Conservation (phyloP, 2,329 filamentous ascomycete genomes). For the Beauveria brongniartii region DNA sequence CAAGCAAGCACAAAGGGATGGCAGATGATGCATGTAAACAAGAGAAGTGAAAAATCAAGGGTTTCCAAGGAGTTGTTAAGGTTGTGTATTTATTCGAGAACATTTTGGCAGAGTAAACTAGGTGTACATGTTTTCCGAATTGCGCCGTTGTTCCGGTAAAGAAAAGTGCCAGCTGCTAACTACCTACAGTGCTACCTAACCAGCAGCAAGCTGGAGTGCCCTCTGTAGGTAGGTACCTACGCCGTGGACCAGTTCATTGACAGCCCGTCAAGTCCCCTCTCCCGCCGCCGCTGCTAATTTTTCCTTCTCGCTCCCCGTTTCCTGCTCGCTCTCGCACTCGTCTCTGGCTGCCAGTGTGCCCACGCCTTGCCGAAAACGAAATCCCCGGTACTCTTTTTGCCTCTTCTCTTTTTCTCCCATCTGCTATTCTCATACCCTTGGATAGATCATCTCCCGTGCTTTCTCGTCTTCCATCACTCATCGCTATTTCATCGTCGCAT, state of each 20-base stretch:
- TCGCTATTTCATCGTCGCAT: not conserved
- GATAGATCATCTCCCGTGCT: slow-evolving; percentile 4
- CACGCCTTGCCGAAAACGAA: slow-evolving; percentile 6
- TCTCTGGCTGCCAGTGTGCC: not conserved
- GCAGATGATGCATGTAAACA: not conserved
- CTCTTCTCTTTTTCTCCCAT: not conserved
- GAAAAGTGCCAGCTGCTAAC: no score
- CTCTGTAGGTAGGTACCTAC: no score
- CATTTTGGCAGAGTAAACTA: no score
- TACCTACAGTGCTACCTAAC: no score
- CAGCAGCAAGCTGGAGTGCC: no score
- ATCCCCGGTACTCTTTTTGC: not conserved
- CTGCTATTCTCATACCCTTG: slow-evolving; percentile 1
- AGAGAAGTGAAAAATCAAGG: no score
- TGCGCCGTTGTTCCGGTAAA: no score
- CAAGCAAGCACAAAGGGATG: not conserved
- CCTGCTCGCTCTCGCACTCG: not conserved
- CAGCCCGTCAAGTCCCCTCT: no score
- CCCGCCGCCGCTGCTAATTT: no score
- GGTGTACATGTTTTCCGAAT: no score
- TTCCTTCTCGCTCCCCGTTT: not conserved
- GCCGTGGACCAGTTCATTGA: no score
- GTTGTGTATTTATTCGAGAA: no score
- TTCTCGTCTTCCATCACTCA: not conserved
- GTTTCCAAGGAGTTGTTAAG: not conserved